These are phyloP conservation scores for Boletus sp. DNA, from an alignment of 1,284 basidiomycete species.

Conservation along the genomic window DNA sequence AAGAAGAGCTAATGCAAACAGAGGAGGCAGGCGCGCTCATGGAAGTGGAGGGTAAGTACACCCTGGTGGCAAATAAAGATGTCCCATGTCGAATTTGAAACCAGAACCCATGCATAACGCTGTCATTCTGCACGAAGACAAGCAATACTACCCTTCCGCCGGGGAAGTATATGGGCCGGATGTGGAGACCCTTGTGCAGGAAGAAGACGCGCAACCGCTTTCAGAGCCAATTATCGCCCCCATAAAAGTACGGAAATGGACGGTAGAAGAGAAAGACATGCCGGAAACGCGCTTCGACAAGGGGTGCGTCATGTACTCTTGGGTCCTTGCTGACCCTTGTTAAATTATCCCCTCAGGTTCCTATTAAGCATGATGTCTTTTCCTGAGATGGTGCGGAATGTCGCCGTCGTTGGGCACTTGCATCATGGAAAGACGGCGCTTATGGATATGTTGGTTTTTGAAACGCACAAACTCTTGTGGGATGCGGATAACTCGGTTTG, in stretches of 20 bases:
- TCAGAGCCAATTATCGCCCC: slow-evolving; percentile 95
- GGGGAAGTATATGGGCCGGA: slow-evolving; percentile 89
- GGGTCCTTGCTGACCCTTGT: slow-evolving; percentile 8
- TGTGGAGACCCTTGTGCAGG: slow-evolving; percentile 96
- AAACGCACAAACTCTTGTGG: slow-evolving; percentile 94
- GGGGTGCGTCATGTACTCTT: slow-evolving; percentile 54
- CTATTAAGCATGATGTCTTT: slow-evolving; percentile 88
- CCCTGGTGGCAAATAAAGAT: neutral
- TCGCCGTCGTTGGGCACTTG: slow-evolving; percentile 91
- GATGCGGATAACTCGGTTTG: slow-evolving; percentile 83
- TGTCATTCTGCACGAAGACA: slow-evolving; percentile 93
- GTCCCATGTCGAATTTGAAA: slow-evolving; percentile 6
- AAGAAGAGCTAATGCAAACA: slow-evolving; percentile 57
- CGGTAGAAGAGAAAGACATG: slow-evolving; percentile 88
- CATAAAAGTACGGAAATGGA: slow-evolving; percentile 89
- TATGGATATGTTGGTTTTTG: slow-evolving; percentile 94
- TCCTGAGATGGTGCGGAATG: slow-evolving; percentile 94
- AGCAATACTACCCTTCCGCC: slow-evolving; percentile 96
- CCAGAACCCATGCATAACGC: slow-evolving; percentile 77
- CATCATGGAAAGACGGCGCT: slow-evolving; percentile 98
- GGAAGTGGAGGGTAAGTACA: slow-evolving; percentile 72
- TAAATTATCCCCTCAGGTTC: slow-evolving; percentile 54
- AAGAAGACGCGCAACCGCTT: slow-evolving; percentile 95
- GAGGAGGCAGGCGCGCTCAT: slow-evolving; percentile 65
- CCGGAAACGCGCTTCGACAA: slow-evolving; percentile 93